Evolutionary conservation across 108 stramenopile genomes (phyloP), one percentile per base, ranked within the genome.

Genomic region (Stephanodiscus minutulus): DNA sequence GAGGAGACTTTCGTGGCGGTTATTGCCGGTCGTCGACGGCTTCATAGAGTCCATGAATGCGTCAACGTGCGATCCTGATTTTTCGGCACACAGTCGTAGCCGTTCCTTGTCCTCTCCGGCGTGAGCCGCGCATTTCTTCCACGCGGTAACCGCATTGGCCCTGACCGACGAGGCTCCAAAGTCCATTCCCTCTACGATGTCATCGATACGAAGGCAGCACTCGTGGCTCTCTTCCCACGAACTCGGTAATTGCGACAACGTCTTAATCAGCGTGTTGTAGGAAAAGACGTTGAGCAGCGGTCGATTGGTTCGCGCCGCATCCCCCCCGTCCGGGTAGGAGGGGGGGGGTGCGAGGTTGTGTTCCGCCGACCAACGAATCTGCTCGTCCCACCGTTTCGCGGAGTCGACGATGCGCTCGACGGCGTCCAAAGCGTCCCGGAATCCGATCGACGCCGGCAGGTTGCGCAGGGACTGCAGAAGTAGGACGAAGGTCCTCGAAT

Each of bases 151-250:
- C 25, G 54, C 62, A 59, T 69, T 61, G 6, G 74, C 59, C 24
- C 33, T 52, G 17, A 66, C 64, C 22, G 53, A 37, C n/a, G 33
- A 31, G 2, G 18, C 28, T 36, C 36, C 10, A 44, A 15, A 39
- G 0, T 57, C 46, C 57, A 64, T 64, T 6, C 44, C 46, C 5
- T 24, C 64, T 22, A 79, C 55, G 20, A 79, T 54, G 3, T 79
- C 65, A 36, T 79, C 77, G 41, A 72, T 79, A 13, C 70, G 65
- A 9, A 54, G 35, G 59, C 77, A 79, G 29, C 77, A 77, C 24
- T 66, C 53, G 29, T 47, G 46, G 28, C 52, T 63, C 33, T 72
- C 77, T 61, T 72, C 77, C 71, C 70, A 77, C 1, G 71, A 65
- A 37, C 17, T 58, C 3, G 70, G 70, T 22, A 79, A 35, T 25